Base-by-base conservation (phyloP, 371 early-diverging fungal species). In the Modicella reniformis region DNA sequence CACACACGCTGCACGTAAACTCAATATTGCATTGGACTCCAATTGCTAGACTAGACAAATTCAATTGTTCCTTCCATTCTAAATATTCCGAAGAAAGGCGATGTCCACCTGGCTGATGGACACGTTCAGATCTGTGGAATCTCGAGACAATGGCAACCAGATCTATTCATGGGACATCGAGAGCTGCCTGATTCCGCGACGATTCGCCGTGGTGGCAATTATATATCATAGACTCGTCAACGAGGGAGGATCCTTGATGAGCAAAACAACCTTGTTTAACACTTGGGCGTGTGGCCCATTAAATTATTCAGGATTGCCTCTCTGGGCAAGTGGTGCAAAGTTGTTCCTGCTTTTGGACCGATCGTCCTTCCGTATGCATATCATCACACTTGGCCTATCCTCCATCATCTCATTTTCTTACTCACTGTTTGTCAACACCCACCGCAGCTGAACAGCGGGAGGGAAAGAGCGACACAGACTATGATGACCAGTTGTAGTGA, bases 271-370 rank as follows among this genome's bases (percentile, higher is more conserved):
- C 44, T 50, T 6, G 3, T 28, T 47, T 21, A 37, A 17, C 6
- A 49, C 19, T 51, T 37, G 34, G 33, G 56, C 56, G 40, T 56
- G 56, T 40, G 56, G 37, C 56, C 37, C 17, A 12, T 40, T n/a
- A n/a, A n/a, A 15, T 40, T 15, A 15, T 30, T 53, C 29, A 30
- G 32, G 21, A 17, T 30, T 53, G 21, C 59, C 15, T 47, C n/a
- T 26, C 47, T 8, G 30, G 44, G 23, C 19, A 21, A 50, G 50
- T 23, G 72, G 72, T 62, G 58, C 52, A 72, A 72, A 72, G 72
- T 72, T 72, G 62, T 72, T 72, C 72, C 72, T 62, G 72, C 57
- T 57, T 61, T 57, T 44, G 48, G 44, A 29, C 21, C 19, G 34
- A 50, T 54, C 32, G 19, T 5, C 33, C 2, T 26, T 9, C 37